Base-by-base conservation (phyloP, 257 asterid genomes). In the Ocimum tenuiflorum region DNA sequence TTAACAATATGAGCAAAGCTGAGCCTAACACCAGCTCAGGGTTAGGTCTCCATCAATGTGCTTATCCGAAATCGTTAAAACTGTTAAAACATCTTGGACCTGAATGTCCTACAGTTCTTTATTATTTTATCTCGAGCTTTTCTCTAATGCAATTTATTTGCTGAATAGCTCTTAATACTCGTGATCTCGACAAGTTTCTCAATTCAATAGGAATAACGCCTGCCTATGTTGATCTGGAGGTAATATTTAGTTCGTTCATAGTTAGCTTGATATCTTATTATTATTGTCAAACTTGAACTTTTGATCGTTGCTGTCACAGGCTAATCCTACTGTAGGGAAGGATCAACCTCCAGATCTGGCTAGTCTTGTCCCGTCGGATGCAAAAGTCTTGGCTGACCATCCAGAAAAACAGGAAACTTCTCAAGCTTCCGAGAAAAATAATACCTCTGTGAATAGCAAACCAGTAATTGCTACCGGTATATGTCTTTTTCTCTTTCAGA, bases 261-360 rank as follows among this genome's bases (percentile, higher is more conserved):
- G 41, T 46, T 14, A 13, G 39, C 18, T 13, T 48, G 55, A 9
- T 52, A 67, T 12, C 36, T 68, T 12, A 13, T 22, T 43, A 19
- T 43, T 73, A 11, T 27, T 10, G 14, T 63, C 41, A 38, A 29
- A 71, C 35, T 63, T 61, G 50, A 65, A 56, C 8, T 60, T n/a
- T 52, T 4, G 60, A 4, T 61, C 55, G 63, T 68, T 52, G 20
- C 19, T 42, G 65, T 74, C 39, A 14, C 74, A 92, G 99, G 96
- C 86, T 68, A 86, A 82, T 41, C 95, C 97, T 68, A 56, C 90
- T 14, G 94, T 94, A 14, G 97, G 97, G 51, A 94, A 90, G 83
- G 99, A 90, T 75, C 94, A 90, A 58, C 99, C 95, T 68, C 99
- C 99, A 67, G 99, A 94, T 82, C 81, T 94, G 52, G 96, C 95